Evolutionary conservation across 371 early-diverging fungal genomes (phyloP).

Genomic region (Rhizopus stolonifer): DNA sequence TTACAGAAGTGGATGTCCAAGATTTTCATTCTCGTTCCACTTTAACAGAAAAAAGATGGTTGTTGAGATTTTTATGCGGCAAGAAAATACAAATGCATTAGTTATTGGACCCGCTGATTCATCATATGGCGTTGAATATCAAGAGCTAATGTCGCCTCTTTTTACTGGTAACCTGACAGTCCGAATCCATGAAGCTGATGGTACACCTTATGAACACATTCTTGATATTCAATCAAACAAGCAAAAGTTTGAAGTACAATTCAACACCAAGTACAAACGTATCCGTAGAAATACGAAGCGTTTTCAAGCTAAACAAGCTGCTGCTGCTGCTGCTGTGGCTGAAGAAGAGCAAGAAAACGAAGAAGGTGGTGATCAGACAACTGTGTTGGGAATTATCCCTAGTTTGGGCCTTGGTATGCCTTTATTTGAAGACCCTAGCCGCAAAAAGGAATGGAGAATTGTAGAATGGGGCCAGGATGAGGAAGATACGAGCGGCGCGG

Average conservation of each 20-base stretch:
- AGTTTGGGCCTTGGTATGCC: constrained; percentile 69
- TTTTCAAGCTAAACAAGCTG: constrained; percentile 76
- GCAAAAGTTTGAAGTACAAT: constrained; percentile 86
- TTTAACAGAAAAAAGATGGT: constrained; percentile 94
- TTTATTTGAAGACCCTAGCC: constrained; percentile 68
- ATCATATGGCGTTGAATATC: no score
- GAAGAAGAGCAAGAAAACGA: constrained; percentile 65
- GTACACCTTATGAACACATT: constrained; percentile 91
- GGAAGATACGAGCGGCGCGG: constrained; percentile 61
- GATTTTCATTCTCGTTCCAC: constrained; percentile 73
- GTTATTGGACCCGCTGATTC: neutral
- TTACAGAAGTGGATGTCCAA: constrained; percentile 85
- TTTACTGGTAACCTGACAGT: constrained; percentile 85
- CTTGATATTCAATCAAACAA: constrained; percentile 76
- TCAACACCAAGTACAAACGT: constrained; percentile 96
- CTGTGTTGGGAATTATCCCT: constrained; percentile 44
- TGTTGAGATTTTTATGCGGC: constrained; percentile 85
- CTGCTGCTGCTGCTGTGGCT: constrained; percentile 76
- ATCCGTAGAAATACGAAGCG: constrained; percentile 83
- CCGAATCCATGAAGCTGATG: constrained; percentile 92
- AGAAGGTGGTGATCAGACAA: constrained; percentile 57
- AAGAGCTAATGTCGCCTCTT: constrained; percentile 42
- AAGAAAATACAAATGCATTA: constrained; percentile 72
- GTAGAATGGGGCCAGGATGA: constrained; percentile 85
- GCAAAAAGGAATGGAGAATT: constrained; percentile 73